phyloP scores from a whole-genome alignment of 441 rosid species.

The Gossypium armourianum region DNA sequence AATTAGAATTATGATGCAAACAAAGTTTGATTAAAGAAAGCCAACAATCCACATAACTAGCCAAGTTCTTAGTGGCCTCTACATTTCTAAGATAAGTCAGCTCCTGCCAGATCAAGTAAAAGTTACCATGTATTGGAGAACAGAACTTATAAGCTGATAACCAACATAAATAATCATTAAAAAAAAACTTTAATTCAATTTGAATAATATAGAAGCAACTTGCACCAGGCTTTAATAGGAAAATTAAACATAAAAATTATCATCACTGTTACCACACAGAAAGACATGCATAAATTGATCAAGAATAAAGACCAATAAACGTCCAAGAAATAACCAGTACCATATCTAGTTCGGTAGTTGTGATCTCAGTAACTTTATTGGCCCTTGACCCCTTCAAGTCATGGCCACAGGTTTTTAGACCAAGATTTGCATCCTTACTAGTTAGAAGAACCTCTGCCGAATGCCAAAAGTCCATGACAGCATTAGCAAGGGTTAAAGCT shows the following conservation, averaged over 20 bases:
- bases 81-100: background rate
- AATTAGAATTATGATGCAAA: background rate
- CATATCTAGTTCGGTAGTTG: constrained; percentile 32
- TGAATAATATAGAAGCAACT: background rate
- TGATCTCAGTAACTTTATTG: constrained; percentile 34
- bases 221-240: background rate
- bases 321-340: constrained; percentile 27
- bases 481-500: constrained; percentile 60
- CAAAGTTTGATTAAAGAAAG: background rate
- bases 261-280: constrained; percentile 4
- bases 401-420: constrained; percentile 24
- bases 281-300: constrained; percentile 9
- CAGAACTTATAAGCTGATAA: background rate
- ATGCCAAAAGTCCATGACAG: constrained; percentile 85
- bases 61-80: background rate
- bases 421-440: constrained; percentile 23
- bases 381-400: constrained; percentile 27
- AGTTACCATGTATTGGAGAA: background rate
- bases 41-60: background rate
- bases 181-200: background rate
- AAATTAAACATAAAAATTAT: constrained; percentile 7
- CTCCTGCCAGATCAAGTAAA: background rate
- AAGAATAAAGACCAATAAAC: constrained; percentile 10
- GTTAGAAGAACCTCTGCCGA: constrained; percentile 44
- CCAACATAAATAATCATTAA: background rate